Conservation (phyloP, 2,329 filamentous ascomycete species). For the Sarocladiaceae sp. region DNA sequence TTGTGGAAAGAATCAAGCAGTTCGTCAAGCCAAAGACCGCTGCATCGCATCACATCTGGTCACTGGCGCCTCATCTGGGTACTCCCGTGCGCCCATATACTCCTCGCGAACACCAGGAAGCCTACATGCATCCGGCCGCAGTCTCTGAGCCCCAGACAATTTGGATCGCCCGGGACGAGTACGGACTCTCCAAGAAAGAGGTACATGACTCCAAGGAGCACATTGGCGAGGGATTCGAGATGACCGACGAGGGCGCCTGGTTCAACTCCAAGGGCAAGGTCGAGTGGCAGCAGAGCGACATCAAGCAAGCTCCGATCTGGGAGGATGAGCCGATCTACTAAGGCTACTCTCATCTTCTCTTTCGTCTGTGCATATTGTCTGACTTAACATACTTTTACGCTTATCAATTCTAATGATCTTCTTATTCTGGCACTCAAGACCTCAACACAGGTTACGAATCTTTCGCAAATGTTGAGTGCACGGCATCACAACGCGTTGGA, state of each 20-base stretch:
- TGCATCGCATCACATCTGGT: slow-evolving; percentile 68
- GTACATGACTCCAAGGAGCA: slow-evolving; percentile 45
- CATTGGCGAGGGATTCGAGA: slow-evolving; percentile 63
- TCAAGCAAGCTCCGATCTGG: neutral
- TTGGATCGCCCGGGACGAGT: slow-evolving; percentile 77
- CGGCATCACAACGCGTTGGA: too few relatives aligned
- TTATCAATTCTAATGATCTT: too few relatives aligned
- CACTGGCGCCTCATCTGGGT: slow-evolving; percentile 16
- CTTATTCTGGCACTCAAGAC: too few relatives aligned
- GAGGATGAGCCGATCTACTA: neutral
- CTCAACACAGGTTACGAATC: too few relatives aligned
- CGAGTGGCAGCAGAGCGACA: neutral
- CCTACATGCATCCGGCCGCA: slow-evolving; percentile 62
- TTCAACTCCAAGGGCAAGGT: slow-evolving; percentile 28
- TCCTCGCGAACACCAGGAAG: slow-evolving; percentile 44
- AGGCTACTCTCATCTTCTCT: too few relatives aligned
- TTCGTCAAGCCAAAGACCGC: slow-evolving; percentile 62
- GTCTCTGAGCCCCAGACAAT: slow-evolving; percentile 59
- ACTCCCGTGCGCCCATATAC: slow-evolving; percentile 49
- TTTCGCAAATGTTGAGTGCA: too few relatives aligned
- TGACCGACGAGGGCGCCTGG: slow-evolving; percentile 54
- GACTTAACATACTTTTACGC: too few relatives aligned
- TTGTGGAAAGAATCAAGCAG: slow-evolving; percentile 17
- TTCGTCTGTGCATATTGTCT: too few relatives aligned
- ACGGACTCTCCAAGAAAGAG: slow-evolving; percentile 72